Base-by-base conservation (phyloP, 2,329 filamentous ascomycete genomes). In the Blastomyces silverae region DNA sequence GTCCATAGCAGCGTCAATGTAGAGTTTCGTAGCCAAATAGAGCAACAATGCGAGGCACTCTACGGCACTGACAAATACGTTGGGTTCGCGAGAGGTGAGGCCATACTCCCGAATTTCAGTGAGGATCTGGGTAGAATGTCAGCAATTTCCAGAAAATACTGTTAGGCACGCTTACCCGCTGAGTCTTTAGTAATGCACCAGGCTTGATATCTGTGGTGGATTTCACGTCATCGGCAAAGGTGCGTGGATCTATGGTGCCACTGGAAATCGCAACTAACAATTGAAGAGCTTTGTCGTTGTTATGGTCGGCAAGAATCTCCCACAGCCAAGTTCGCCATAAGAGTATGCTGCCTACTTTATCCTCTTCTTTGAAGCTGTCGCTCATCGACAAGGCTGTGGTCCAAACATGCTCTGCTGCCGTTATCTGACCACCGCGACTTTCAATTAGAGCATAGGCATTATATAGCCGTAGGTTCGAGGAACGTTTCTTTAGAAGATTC, bases 381-480 rank as follows among this genome's bases (percentile, higher is more conserved):
- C 77, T 80, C 81, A 87, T 84, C 2, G 79, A 79, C n/a, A 91
- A 79, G 1, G 90, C 87, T 1, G 88, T 88, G 1, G 81, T 74
- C 70, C 93, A 84, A 0, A 94, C 86, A 62, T 85, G 86, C 28
- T 81, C 78, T 4, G 89, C 87, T 58, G 85, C 79, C 0, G 84
- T 80, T 1, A 73, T 69, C 31, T 88, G 87, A 0, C 82, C 84
- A 39, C 82, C 82, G 1, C 80, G 79, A 68, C 78, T 81, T 74
- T 96, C 90, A 3, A 91, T 85, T 17, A 91, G 77, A 0, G 89
- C 90, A 71, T 93, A 96, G 0, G 87, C 85, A 69, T 91, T 89
- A 76, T 95, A 97, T 0, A 97, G 79, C 17, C 81, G 79, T 2
- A 90, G 74, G 69, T 86, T 88, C 0, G 84, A 80, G 0, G 87